Evolutionary conservation across 371 early-diverging fungal species (phyloP).

Genomic region (Funneliformis caledonium): DNA sequence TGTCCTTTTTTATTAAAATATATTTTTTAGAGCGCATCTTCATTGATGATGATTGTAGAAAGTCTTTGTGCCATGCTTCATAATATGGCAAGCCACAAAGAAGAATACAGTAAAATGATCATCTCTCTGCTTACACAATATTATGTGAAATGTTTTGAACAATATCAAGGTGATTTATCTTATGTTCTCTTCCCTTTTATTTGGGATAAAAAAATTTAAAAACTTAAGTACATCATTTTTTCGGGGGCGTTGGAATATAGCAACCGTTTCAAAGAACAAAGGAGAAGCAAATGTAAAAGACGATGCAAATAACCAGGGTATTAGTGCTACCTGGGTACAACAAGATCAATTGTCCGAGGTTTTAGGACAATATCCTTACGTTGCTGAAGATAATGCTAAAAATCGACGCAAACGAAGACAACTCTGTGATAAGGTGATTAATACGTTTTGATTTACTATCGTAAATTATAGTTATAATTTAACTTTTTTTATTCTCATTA

Average conservation of each 20-base stretch:
- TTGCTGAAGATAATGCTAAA: slow-evolving; percentile 54
- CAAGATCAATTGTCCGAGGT: slow-evolving; percentile 70
- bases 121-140: slow-evolving; percentile 74
- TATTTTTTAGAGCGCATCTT: slow-evolving; percentile 62
- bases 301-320: slow-evolving; percentile 48
- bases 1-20: not conserved
- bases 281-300: slow-evolving; percentile 44
- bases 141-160: slow-evolving; percentile 74
- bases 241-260: slow-evolving; percentile 40
- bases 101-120: slow-evolving; percentile 80
- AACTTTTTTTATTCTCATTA: slow-evolving; percentile 35
- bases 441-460: not conserved
- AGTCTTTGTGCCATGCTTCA: slow-evolving; percentile 72
- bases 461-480: not conserved
- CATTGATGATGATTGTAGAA: slow-evolving; percentile 66
- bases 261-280: slow-evolving; percentile 61
- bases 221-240: not conserved
- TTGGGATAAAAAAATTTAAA: not conserved
- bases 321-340: slow-evolving; percentile 85
- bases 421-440: slow-evolving; percentile 23
- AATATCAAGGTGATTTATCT: slow-evolving; percentile 67
- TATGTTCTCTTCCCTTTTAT: not conserved
- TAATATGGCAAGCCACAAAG: slow-evolving; percentile 74
- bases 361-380: slow-evolving; percentile 67
- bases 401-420: slow-evolving; percentile 6